phyloP scores from a whole-genome alignment of 768 basidiomycete genomes.

The Coprinopsis sp. region DNA sequence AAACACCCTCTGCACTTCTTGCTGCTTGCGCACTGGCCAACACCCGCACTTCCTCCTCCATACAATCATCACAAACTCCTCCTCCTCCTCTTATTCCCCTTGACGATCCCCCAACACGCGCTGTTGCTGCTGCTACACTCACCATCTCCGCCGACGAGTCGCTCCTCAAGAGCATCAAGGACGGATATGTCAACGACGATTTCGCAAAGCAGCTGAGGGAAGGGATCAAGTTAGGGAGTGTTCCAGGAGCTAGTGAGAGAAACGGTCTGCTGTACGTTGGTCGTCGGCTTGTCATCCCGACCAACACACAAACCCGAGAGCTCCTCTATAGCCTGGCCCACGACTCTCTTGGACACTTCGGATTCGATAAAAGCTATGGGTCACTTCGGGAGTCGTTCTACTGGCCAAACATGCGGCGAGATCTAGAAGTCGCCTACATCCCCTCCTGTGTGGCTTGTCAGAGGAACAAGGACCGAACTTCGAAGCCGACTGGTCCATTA shows the following conservation, averaged over 20 bases:
- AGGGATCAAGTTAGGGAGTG: not conserved
- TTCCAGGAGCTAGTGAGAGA: not conserved
- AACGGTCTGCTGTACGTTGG: slow-evolving; percentile 22
- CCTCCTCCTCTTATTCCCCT: no score
- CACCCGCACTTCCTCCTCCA: no score
- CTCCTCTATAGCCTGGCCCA: slow-evolving; percentile 24
- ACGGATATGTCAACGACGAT: not conserved
- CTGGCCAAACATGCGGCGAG: slow-evolving; percentile 30
- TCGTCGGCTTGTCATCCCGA: slow-evolving; percentile 18
- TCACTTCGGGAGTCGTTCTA: slow-evolving; percentile 21
- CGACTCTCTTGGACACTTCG: slow-evolving; percentile 29
- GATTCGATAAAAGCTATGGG: slow-evolving; percentile 27
- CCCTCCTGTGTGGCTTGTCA: slow-evolving; percentile 29
- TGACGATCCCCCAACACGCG: no score
- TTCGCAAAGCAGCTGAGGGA: not conserved
- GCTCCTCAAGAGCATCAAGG: not conserved
- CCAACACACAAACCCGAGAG: slow-evolving; percentile 15
- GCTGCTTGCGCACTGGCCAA: no score
- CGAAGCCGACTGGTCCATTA: slow-evolving; percentile 24
- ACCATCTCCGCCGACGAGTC: no score
- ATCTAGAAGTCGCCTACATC: slow-evolving; percentile 29
- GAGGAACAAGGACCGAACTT: slow-evolving; percentile 27
- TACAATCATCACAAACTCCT: no score
- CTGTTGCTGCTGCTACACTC: no score
- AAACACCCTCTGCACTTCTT: not conserved